These are phyloP conservation scores for Sclerotinia trifoliorum DNA, from an alignment of 2,329 filamentous ascomycete genomes.

Conservation along the genomic window DNA sequence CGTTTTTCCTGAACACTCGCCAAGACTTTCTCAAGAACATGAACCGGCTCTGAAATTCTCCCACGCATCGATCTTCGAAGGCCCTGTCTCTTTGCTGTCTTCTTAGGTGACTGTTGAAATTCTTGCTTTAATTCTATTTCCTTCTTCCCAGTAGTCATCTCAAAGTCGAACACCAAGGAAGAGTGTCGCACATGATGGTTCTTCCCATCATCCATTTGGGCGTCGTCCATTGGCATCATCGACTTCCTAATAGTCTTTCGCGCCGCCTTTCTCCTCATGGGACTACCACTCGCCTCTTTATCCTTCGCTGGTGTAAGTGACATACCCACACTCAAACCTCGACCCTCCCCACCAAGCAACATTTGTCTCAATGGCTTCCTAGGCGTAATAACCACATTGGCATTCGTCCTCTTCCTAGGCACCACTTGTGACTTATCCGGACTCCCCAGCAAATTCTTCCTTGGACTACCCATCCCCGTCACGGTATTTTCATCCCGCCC, in stretches of 20 bases:
- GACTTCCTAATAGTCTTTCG: slow-evolving; percentile 30
- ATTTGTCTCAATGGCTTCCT: slow-evolving; percentile 33
- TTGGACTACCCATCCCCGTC: slow-evolving; percentile 22
- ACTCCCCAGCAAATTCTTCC: slow-evolving; percentile 26
- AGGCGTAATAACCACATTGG: slow-evolving; percentile 39
- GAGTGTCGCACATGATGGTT: neutral
- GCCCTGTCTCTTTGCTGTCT: slow-evolving; percentile 7
- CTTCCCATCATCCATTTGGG: slow-evolving; percentile 6
- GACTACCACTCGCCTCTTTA: slow-evolving; percentile 15
- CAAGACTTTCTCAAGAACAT: neutral
- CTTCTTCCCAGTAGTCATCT: neutral
- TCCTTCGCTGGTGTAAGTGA: neutral
- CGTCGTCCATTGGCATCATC: slow-evolving; percentile 16
- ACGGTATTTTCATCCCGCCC: slow-evolving; percentile 1
- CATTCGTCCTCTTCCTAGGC: slow-evolving; percentile 39
- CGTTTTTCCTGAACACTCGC: neutral
- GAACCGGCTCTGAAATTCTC: slow-evolving; percentile 9
- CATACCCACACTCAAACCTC: neutral
- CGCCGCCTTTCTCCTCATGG: slow-evolving; percentile 31
- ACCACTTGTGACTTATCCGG: slow-evolving; percentile 21
- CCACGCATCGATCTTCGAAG: slow-evolving; percentile 20
- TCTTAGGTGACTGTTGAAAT: neutral
- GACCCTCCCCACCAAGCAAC: slow-evolving; percentile 17
- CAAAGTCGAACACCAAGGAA: slow-evolving; percentile 15
- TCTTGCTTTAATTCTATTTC: neutral